Conservation (phyloP, 345 rosid species). For the Reutealis trisperma region DNA sequence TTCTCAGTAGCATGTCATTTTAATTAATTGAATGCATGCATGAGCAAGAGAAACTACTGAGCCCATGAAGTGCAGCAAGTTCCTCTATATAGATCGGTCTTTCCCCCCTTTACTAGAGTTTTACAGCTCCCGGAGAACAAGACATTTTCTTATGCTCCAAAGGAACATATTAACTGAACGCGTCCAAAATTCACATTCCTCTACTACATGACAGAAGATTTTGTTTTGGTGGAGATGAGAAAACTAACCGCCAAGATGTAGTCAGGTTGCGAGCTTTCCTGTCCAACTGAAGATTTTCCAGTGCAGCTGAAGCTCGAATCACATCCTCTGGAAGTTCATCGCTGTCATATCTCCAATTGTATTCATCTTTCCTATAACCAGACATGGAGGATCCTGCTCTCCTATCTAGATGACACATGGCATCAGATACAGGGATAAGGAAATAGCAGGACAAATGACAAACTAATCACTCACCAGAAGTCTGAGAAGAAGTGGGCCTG, state of each 20-base stretch:
- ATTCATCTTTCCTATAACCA: conserved; percentile 81
- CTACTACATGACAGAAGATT: neutral
- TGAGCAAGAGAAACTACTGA: neutral
- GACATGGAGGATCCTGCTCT: conserved; percentile 76
- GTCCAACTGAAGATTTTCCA: conserved; percentile 94
- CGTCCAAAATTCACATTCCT: neutral
- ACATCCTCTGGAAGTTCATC: conserved; percentile 72
- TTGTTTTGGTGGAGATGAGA: neutral
- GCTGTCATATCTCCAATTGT: conserved; percentile 72
- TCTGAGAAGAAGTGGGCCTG: conserved; percentile 63
- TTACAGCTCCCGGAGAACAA: neutral
- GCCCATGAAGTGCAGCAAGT: neutral
- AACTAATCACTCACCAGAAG: conserved; percentile 62
- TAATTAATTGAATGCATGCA: neutral
- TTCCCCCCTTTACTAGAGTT: neutral
- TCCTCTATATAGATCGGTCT: neutral
- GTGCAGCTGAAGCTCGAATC: conserved; percentile 71
- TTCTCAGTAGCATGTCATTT: neutral
- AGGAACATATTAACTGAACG: neutral
- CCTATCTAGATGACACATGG: conserved; percentile 49
- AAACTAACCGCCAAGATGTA: conserved; percentile 83
- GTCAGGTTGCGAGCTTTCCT: conserved; percentile 85
- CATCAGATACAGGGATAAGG: conserved; percentile 21
- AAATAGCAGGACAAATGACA: conserved; percentile 1
- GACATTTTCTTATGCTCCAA: neutral